Percentiles rank a stretch among this genome's conserved stretches.
Conservation (phyloP, 1,284 basidiomycete genomes). For the Ceratobasidium papillatum region DNA sequence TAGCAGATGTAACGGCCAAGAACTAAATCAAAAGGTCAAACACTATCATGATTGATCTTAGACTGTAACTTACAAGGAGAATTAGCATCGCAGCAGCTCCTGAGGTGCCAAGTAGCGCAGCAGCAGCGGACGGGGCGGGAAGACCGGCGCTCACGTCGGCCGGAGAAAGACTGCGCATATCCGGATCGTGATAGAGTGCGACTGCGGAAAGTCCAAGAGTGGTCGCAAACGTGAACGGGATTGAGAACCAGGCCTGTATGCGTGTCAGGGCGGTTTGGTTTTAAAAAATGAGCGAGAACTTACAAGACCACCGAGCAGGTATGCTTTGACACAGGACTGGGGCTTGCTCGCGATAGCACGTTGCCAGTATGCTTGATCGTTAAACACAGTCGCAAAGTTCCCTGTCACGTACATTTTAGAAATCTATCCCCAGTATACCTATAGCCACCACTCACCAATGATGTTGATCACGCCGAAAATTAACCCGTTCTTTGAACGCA, state of each 20-base stretch:
- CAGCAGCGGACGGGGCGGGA: conserved; percentile 81
- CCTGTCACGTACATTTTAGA: conserved; percentile 59
- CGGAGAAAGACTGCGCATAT: conserved; percentile 65
- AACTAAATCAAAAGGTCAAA: conserved; percentile 51
- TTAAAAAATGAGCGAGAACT: conserved; percentile 59
- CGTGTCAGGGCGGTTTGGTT: not conserved
- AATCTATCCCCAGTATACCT: not conserved
- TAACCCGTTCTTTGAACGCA: conserved; percentile 81
- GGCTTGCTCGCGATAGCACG: conserved; percentile 88
- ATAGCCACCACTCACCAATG: conserved; percentile 39
- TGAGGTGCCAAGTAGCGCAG: conserved; percentile 77
- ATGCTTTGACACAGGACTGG: conserved; percentile 85
- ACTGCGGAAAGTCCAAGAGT: conserved; percentile 85
- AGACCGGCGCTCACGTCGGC: conserved; percentile 83
- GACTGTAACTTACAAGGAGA: conserved; percentile 57
- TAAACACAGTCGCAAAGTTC: conserved; percentile 84
- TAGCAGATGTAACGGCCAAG: conserved; percentile 79
- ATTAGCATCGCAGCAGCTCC: conserved; percentile 77
- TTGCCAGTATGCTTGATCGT: conserved; percentile 72
- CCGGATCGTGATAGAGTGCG: conserved; percentile 76
- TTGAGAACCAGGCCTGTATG: conserved; percentile 67
- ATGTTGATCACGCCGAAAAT: conserved; percentile 90
- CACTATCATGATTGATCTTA: not conserved
- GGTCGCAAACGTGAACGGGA: conserved; percentile 77
- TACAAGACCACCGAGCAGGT: conserved; percentile 86